These are phyloP conservation scores for Lentinula guzmanii DNA, from an alignment of 768 basidiomycete genomes.

Conservation along the genomic window DNA sequence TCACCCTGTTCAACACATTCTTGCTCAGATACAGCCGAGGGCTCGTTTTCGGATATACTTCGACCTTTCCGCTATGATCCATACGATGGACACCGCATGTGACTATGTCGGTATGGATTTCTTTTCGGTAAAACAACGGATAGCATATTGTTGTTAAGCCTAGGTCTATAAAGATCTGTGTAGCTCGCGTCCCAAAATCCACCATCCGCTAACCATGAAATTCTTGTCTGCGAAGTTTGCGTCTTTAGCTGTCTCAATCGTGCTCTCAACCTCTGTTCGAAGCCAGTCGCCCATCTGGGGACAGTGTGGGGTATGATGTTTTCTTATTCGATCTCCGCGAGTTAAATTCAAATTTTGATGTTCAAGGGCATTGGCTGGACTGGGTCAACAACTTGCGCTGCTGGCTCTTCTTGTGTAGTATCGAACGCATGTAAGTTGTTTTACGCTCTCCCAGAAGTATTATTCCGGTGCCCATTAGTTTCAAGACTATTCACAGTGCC, in stretches of 20 bases:
- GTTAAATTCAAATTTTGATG: constrained; percentile 6
- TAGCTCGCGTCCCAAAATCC: background rate
- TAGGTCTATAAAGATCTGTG: background rate
- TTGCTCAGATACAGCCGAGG: background rate
- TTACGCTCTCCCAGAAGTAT: background rate
- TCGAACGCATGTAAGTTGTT: constrained; percentile 33
- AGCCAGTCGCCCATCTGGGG: constrained; percentile 38
- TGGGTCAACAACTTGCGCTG: constrained; percentile 40
- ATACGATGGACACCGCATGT: background rate
- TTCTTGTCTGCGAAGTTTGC: constrained; percentile 20
- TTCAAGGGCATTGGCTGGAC: constrained; percentile 32
- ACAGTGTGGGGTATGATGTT: constrained; percentile 42
- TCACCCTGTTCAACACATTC: background rate
- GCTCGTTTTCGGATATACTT: background rate
- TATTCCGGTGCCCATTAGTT: background rate
- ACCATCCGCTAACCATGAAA: background rate
- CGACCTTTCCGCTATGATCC: background rate
- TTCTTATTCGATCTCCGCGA: background rate
- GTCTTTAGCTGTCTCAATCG: constrained; percentile 25
- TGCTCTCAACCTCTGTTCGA: constrained; percentile 20
- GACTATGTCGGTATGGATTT: background rate
- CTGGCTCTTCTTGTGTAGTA: constrained; percentile 34
- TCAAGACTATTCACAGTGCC: constrained; percentile 44
- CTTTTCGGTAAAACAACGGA: constrained; percentile 7
- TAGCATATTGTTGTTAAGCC: background rate